Base-by-base conservation (phyloP, 179 eudicot genomes). In the Vitellaria paradoxa region DNA sequence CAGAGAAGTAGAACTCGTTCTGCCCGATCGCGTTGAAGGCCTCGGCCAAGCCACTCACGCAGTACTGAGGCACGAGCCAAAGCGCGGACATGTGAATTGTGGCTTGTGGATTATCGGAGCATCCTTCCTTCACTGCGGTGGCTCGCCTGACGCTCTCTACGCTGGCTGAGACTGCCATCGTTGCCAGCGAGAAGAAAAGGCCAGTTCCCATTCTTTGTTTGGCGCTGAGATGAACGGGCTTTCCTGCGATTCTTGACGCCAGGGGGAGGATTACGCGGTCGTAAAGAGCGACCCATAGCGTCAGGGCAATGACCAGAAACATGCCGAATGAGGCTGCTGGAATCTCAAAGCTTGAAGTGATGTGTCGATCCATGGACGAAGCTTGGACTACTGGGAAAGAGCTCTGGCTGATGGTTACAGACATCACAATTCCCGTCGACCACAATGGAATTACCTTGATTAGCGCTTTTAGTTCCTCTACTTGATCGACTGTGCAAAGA, bases 391-490 rank as follows among this genome's bases (percentile, higher is more conserved):
- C 64, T 4, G 77, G 72, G 17, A 85, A 81, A 6, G 84, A 62
- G 46, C 42, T 17, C 24, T 85, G 87, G 47, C 75, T 72, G 12
- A 76, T n/a, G 9, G 71, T 77, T n/a, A 84, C 73, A 2, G 81
- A 69, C 20, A 85, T n/a, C 73, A 92, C 62, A 21, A 89, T 84
- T 5, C 86, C 88, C 0, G 94, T 65, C 3, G 91, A 87, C 90
- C 92, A 86, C 49, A 92, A 70, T 15, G 94, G 97, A 62, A 92
- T 61, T 21, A 89, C 78, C 64, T 81, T 86, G 21, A 92, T 60
- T 1, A 92, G 72, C 9, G 90, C 73, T 80, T 92, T 92, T 14
- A 92, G 72, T 75, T 88, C 90, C 73, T 92, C 90, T 8, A 92
- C 94, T 79, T 89, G 88, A 57, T 90, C 87, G 15, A 90, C 80